Base-by-base conservation (phyloP, 768 basidiomycete species). In the Suillus ampliporus region DNA sequence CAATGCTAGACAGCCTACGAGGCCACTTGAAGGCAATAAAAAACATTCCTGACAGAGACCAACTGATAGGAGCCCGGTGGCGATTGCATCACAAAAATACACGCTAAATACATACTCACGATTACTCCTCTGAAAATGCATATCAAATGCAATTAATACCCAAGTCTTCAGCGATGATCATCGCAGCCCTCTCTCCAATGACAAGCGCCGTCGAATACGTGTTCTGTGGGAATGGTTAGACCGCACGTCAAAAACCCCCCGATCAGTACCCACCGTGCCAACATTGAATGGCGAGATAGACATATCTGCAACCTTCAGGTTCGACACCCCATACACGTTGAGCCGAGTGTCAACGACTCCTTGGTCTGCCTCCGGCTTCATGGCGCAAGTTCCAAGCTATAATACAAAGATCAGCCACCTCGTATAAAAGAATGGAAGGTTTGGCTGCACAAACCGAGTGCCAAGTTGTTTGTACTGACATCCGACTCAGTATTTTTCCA, bases 371-470 rank as follows among this genome's bases (percentile, higher is more conserved):
- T 82, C 80, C 4, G 86, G 80, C 69, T 87, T 88, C 88, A 90
- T 89, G 1, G 86, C 83, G 62, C 87, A 89, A 0, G 88, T 89
- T 43, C 88, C 88, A 15, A 87, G 77, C 86, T 88, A 60, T 1
- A 46, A 50, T 28, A 41, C 1, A 51, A 37, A 14, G 21, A 13
- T 13, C 61, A 21, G 44, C 58, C 13, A 63, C 13, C 43, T 34
- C 53, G 15, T 54, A 7, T 3, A 3, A 26, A 37, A 9, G 50
- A 3, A 56, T 35, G 13, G 0, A 9, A 50, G 53, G 19, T 37
- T 10, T 1, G 14, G 8, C 17, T 38, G 23, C 34, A 57, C 61
- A 54, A 63, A 78, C 77, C 59, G 76, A 75, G 58, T 78, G 77
- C 65, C 74, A 74, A 1, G 74, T 67, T 17, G 73, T 78, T 15